Evolutionary conservation across 2,329 filamentous ascomycete genomes (phyloP).

Genomic region (Fusarium sp.): DNA sequence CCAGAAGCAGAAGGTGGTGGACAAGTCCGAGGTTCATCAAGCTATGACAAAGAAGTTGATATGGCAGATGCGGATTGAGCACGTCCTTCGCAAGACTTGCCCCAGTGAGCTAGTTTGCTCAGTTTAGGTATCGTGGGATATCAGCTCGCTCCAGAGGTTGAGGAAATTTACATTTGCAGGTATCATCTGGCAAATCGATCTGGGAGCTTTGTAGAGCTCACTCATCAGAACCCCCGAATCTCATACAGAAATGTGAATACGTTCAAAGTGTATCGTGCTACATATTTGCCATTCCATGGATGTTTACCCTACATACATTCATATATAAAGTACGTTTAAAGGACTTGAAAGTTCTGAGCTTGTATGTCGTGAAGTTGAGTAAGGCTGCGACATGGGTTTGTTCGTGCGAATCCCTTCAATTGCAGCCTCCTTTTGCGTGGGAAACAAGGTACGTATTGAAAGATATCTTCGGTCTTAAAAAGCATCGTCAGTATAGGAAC

Average conservation of each 20-base stretch:
- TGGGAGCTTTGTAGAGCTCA: neutral
- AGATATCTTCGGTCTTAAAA: neutral
- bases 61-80: constrained; percentile 1
- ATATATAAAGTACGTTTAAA: neutral
- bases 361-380: neutral
- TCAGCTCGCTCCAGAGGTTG: neutral
- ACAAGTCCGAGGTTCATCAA: constrained; percentile 1
- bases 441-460: neutral
- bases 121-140: neutral
- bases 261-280: neutral
- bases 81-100: constrained; percentile 10
- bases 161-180: neutral
- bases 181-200: neutral
- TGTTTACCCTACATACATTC: neutral
- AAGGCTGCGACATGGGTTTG: neutral
- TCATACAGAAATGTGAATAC: neutral
- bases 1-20: constrained; percentile 37
- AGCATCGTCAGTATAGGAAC: no score
- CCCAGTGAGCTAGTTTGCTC: neutral
- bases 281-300: neutral
- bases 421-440: neutral
- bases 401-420: neutral
- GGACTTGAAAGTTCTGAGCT: neutral
- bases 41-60: constrained; percentile 3
- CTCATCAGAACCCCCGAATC: neutral